These are phyloP conservation scores for Gremmenia infestans DNA, from an alignment of 2,329 filamentous ascomycete genomes.

Conservation along the genomic window DNA sequence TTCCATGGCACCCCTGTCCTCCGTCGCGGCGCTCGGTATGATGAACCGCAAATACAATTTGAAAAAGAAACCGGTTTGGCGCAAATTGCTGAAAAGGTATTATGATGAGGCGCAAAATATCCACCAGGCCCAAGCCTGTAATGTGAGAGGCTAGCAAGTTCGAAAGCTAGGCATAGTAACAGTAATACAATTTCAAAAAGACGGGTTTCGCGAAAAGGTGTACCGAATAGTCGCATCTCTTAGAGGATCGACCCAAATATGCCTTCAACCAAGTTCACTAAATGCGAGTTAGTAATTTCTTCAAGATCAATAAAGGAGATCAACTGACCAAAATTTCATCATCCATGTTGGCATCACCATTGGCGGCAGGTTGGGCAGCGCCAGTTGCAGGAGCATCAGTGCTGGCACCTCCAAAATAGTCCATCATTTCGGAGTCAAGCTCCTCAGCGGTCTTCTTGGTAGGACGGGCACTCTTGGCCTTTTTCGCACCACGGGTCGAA, in stretches of 20 bases:
- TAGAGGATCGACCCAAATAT: neutral
- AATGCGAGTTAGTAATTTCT: constrained; percentile 2
- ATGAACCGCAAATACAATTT: constrained; percentile 11
- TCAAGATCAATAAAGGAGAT: neutral
- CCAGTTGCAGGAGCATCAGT: constrained; percentile 36
- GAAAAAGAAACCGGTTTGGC: constrained; percentile 7
- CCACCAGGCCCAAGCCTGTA: constrained; percentile 5
- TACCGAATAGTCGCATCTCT: neutral
- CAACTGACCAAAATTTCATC: constrained; percentile 48
- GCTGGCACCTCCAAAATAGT: constrained; percentile 68
- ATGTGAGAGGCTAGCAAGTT: constrained; percentile 9
- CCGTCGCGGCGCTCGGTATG: neutral
- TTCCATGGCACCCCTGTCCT: neutral
- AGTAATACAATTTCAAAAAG: constrained; percentile 13
- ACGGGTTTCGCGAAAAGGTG: constrained; percentile 4
- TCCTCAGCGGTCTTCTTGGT: constrained; percentile 90
- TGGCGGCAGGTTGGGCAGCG: constrained; percentile 26
- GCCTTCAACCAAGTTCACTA: constrained; percentile 3
- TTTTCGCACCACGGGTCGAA: constrained; percentile 28
- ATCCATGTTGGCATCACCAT: constrained; percentile 59
- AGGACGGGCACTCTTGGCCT: constrained; percentile 55
- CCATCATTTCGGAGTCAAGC: constrained; percentile 94
- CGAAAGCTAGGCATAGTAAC: constrained; percentile 4
- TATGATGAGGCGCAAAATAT: constrained; percentile 11
- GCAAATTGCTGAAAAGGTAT: neutral